A percentile compares a stretch with the other conserved stretches of the same genome.
Conservation (phyloP, 2,329 filamentous ascomycete genomes). For the Amphichorda felina region DNA sequence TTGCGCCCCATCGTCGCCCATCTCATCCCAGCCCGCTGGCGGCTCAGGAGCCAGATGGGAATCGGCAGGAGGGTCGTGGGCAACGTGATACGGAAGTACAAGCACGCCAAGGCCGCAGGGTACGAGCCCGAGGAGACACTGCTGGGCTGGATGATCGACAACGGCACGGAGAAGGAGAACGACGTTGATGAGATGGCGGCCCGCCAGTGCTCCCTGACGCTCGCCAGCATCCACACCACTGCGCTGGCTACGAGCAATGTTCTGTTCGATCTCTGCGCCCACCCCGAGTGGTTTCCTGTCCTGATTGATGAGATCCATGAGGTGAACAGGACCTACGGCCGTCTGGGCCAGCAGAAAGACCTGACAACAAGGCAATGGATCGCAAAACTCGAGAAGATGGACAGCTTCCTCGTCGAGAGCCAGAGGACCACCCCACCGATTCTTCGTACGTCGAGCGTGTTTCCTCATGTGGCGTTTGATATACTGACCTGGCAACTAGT, state of each 20-base stretch:
- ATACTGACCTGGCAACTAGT: background rate
- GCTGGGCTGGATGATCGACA: conserved; percentile 4
- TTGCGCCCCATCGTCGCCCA: conserved; percentile 4
- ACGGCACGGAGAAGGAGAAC: conserved; percentile 1
- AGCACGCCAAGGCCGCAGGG: background rate
- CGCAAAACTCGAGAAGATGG: conserved; percentile 3
- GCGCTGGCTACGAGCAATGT: background rate
- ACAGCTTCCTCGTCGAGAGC: conserved; percentile 2
- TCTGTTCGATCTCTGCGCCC: conserved; percentile 3
- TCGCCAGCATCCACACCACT: conserved; percentile 5
- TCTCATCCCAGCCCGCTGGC: conserved; percentile 3
- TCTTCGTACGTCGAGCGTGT: background rate
- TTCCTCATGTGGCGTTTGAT: background rate
- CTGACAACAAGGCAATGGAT: background rate
- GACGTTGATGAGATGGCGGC: conserved; percentile 2
- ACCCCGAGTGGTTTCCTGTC: conserved; percentile 3
- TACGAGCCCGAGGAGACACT: conserved; percentile 3
- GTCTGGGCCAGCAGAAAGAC: background rate
- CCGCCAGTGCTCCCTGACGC: conserved; percentile 1
- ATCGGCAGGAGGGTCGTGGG: conserved; percentile 1
- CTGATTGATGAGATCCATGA: conserved; percentile 2
- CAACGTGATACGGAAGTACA: conserved; percentile 1
- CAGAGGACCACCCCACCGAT: background rate
- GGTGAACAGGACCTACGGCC: background rate
- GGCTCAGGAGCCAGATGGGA: background rate